These are phyloP conservation scores for Chlamydomonas applanata DNA, from an alignment of 139 green algal species.

Conservation along the genomic window DNA sequence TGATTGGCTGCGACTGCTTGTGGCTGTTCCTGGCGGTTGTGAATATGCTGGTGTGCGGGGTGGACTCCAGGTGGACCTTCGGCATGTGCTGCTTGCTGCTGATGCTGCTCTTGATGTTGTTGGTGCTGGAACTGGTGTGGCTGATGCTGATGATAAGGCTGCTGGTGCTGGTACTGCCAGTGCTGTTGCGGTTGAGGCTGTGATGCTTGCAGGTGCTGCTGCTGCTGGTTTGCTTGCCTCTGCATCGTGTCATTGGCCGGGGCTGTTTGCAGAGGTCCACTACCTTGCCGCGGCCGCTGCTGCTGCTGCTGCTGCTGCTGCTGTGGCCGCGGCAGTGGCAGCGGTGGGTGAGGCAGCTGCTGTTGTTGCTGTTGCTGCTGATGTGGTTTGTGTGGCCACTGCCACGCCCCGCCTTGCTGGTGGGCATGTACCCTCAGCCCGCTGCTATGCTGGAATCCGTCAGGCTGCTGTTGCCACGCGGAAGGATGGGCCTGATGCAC, in stretches of 20 bases:
- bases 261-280: too few species aligned
- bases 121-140: not conserved
- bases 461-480: too few species aligned
- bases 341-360: not conserved
- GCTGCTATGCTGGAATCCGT: too few species aligned
- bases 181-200: not conserved
- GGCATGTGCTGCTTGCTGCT: not conserved
- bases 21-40: not conserved
- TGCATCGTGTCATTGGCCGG: too few species aligned
- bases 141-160: not conserved
- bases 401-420: too few species aligned
- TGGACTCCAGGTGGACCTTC: not conserved
- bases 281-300: not conserved
- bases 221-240: not conserved
- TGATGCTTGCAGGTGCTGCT: slow-evolving; percentile 4
- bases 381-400: not conserved
- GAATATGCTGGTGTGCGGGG: not conserved
- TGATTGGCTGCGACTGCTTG: slow-evolving; percentile 15
- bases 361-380: not conserved
- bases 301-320: slow-evolving; percentile 12
- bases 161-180: slow-evolving; percentile 4
- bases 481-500: too few species aligned
- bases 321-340: not conserved
- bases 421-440: too few species aligned
- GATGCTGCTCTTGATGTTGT: not conserved